phyloP scores from a whole-genome alignment of 495 filamentous ascomycete genomes.

The Umbilicaria muhlenbergii region DNA sequence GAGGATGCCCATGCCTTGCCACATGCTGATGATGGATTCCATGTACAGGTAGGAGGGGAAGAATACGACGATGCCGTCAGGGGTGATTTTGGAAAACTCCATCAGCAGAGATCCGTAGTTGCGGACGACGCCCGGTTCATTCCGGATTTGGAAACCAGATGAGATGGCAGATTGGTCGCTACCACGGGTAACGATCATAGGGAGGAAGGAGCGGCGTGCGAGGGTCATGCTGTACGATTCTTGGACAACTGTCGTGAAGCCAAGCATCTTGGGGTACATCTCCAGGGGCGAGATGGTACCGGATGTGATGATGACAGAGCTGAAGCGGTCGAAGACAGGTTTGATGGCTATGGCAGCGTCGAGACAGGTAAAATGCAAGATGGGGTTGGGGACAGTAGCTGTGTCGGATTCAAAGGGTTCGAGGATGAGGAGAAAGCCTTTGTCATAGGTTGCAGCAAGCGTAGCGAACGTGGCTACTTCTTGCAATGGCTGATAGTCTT shows the following conservation, averaged over 20 bases:
- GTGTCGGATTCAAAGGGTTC: slow-evolving; percentile 94
- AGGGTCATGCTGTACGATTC: slow-evolving; percentile 97
- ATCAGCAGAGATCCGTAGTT: slow-evolving; percentile 90
- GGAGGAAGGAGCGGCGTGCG: slow-evolving; percentile 84
- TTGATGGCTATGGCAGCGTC: slow-evolving; percentile 98
- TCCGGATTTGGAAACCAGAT: slow-evolving; percentile 83
- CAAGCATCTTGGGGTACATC: slow-evolving; percentile 99
- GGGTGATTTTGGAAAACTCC: slow-evolving; percentile 87
- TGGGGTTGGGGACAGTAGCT: slow-evolving; percentile 87
- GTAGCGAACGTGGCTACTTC: slow-evolving; percentile 99
- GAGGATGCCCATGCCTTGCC: slow-evolving; percentile 94
- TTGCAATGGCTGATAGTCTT: slow-evolving; percentile 93
- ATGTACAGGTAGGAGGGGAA: slow-evolving; percentile 99
- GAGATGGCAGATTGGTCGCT: slow-evolving; percentile 85
- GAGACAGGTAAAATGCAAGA: slow-evolving; percentile 90
- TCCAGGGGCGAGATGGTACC: slow-evolving; percentile 93
- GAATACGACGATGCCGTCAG: slow-evolving; percentile 96
- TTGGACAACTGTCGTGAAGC: slow-evolving; percentile 78
- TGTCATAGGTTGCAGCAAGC: slow-evolving; percentile 91
- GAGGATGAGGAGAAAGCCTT: slow-evolving; percentile 87
- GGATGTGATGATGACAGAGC: slow-evolving; percentile 95
- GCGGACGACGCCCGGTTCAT: slow-evolving; percentile 82
- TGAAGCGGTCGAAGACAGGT: slow-evolving; percentile 93
- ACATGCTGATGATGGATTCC: slow-evolving; percentile 97
- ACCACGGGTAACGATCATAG: slow-evolving; percentile 93